Evolutionary conservation across 768 basidiomycete genomes (phyloP).

Genomic region (Chalciporus piperatus): DNA sequence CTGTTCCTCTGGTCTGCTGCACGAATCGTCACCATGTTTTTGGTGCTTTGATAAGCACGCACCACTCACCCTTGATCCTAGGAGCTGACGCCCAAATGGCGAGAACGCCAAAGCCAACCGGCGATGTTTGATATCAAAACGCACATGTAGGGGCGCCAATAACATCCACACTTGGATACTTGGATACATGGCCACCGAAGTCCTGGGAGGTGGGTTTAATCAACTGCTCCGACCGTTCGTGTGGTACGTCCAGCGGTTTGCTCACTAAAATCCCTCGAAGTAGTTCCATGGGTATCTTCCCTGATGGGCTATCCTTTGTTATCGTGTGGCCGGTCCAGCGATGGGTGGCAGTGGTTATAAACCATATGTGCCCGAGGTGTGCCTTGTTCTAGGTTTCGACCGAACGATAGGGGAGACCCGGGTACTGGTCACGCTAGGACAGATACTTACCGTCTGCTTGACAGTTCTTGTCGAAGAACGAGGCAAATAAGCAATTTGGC

Average conservation of each 20-base stretch:
- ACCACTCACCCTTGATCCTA: not conserved
- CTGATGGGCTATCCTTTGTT: too few relatives aligned
- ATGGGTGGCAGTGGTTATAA: too few relatives aligned
- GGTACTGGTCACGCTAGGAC: not conserved
- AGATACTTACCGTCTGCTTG: not conserved
- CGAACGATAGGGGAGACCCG: not conserved
- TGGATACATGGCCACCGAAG: too few relatives aligned
- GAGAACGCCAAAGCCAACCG: not conserved
- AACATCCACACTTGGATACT: not conserved
- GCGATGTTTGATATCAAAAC: not conserved
- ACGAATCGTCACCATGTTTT: not conserved
- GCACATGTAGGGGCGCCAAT: not conserved
- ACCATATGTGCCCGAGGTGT: too few relatives aligned
- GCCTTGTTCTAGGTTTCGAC: too few relatives aligned
- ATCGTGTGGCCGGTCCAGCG: too few relatives aligned
- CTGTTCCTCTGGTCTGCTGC: not conserved
- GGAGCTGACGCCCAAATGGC: not conserved
- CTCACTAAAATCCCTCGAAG: not conserved
- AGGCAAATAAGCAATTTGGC: too few relatives aligned
- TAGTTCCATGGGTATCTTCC: not conserved
- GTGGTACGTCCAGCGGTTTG: not conserved
- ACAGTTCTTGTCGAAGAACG: too few relatives aligned
- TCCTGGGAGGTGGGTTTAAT: not conserved
- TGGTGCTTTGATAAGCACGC: not conserved
- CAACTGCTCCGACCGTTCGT: not conserved